Conservation (phyloP, 2,329 filamentous ascomycete genomes). For the Cyphellophora europaea region DNA sequence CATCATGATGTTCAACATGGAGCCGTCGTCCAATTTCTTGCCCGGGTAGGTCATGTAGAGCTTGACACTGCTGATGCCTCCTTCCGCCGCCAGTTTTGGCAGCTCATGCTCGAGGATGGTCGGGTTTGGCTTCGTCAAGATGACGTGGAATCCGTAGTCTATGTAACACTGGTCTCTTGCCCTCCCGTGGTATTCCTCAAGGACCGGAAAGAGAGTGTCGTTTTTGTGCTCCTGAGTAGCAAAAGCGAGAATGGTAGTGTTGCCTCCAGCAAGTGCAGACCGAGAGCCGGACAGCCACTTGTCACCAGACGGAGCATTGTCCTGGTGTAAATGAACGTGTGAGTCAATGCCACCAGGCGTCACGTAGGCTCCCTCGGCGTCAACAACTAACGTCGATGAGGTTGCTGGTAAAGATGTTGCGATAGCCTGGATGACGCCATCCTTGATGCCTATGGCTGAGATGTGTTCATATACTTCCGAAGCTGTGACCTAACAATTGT, state of each 20-base stretch:
- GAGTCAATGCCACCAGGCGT: slow-evolving; percentile 39
- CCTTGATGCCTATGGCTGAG: slow-evolving; percentile 38
- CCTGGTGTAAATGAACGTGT: slow-evolving; percentile 40
- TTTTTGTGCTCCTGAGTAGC: slow-evolving; percentile 43
- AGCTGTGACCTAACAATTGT: slow-evolving; percentile 32
- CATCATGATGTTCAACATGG: slow-evolving; percentile 35
- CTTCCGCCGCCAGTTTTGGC: slow-evolving; percentile 24
- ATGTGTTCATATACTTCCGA: slow-evolving; percentile 34
- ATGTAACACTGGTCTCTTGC: slow-evolving; percentile 40
- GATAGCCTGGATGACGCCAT: slow-evolving; percentile 38
- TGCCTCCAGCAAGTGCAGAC: slow-evolving; percentile 49
- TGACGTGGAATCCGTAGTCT: slow-evolving; percentile 46
- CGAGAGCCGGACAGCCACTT: slow-evolving; percentile 41
- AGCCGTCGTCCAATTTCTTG: slow-evolving; percentile 29
- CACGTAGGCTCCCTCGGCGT: slow-evolving; percentile 27
- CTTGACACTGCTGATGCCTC: slow-evolving; percentile 37
- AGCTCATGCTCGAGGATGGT: slow-evolving; percentile 29
- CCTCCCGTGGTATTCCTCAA: slow-evolving; percentile 39
- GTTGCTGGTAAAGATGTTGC: slow-evolving; percentile 28
- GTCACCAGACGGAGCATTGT: slow-evolving; percentile 34
- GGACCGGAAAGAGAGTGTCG: slow-evolving; percentile 34
- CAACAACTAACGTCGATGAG: slow-evolving; percentile 28
- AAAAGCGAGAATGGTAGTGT: slow-evolving; percentile 50
- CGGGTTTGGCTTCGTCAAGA: slow-evolving; percentile 25
- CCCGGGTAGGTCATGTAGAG: slow-evolving; percentile 40